These are phyloP conservation scores for Stellera chamaejasme DNA, from an alignment of 345 rosid species.

Conservation along the genomic window DNA sequence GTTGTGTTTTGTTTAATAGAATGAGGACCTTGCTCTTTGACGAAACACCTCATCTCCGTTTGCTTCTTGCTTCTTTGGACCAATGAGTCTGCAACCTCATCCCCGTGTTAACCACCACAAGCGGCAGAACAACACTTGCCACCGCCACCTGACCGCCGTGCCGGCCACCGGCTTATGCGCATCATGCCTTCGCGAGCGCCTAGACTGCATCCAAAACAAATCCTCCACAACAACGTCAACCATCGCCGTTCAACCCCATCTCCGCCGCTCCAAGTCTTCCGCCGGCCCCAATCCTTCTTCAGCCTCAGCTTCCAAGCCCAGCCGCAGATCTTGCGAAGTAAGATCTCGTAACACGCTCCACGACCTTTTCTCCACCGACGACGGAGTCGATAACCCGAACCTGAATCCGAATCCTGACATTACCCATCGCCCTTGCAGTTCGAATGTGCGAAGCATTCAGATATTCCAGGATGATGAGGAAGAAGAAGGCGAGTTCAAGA, in stretches of 20 bases:
- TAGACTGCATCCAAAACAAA: slow-evolving; percentile 40
- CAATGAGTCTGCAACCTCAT: slow-evolving; percentile 4
- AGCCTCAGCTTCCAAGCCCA: slow-evolving; percentile 20
- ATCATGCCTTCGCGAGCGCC: slow-evolving; percentile 76
- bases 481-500: slow-evolving; percentile 38
- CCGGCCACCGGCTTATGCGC: slow-evolving; percentile 61
- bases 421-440: no score
- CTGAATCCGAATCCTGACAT: slow-evolving; percentile 19
- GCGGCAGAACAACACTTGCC: slow-evolving; percentile 33
- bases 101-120: slow-evolving; percentile 21
- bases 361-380: slow-evolving; percentile 36
- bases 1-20: no score
- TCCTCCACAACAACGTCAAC: slow-evolving; percentile 19
- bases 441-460: no score
- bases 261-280: slow-evolving; percentile 24
- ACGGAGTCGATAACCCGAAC: slow-evolving; percentile 16
- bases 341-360: slow-evolving; percentile 30
- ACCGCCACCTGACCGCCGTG: slow-evolving; percentile 46
- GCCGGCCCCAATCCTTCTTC: slow-evolving; percentile 9
- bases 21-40: no score
- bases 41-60: no score
- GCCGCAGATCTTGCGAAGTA: slow-evolving; percentile 45
- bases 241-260: slow-evolving; percentile 12
- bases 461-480: neutral
- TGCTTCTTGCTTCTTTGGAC: no score